A percentile compares a stretch with the other conserved stretches of the same genome.
phyloP scores from a whole-genome alignment of 1,139 yeast species.

The Yamadazyma dushanensis region DNA sequence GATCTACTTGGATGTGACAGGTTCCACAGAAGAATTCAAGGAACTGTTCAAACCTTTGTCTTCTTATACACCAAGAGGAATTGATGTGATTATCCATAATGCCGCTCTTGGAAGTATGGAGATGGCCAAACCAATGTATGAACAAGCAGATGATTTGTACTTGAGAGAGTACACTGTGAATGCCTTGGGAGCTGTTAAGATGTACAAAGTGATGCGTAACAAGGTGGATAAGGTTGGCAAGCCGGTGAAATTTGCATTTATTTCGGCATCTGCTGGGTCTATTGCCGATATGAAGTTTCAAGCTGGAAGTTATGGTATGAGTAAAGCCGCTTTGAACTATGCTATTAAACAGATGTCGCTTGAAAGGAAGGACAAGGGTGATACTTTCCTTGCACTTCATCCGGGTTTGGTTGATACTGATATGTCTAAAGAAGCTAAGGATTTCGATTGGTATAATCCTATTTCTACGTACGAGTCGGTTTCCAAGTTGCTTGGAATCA shows the following conservation, averaged over 20 bases:
- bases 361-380: constrained; percentile 28
- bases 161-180: constrained; percentile 24
- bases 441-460: not conserved
- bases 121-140: not conserved
- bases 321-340: constrained; percentile 6
- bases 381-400: constrained; percentile 52
- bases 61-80: constrained; percentile 2
- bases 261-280: constrained; percentile 26
- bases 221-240: constrained; percentile 14
- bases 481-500: not conserved
- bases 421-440: constrained; percentile 1
- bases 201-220: constrained; percentile 26
- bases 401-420: constrained; percentile 9
- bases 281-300: constrained; percentile 12
- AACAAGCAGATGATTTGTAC: constrained; percentile 13
- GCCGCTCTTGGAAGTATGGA: constrained; percentile 1
- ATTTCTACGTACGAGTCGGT: not conserved
- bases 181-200: constrained; percentile 29
- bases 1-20: constrained; percentile 4
- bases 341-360: constrained; percentile 4
- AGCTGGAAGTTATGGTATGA: constrained; percentile 4
- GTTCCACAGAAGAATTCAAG: not conserved
- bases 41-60: constrained; percentile 6
- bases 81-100: constrained; percentile 9
- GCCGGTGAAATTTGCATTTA: constrained; percentile 22